Evolutionary conservation across 2,329 filamentous ascomycete species (phyloP).

Genomic region (Emericellopsis atlantica): DNA sequence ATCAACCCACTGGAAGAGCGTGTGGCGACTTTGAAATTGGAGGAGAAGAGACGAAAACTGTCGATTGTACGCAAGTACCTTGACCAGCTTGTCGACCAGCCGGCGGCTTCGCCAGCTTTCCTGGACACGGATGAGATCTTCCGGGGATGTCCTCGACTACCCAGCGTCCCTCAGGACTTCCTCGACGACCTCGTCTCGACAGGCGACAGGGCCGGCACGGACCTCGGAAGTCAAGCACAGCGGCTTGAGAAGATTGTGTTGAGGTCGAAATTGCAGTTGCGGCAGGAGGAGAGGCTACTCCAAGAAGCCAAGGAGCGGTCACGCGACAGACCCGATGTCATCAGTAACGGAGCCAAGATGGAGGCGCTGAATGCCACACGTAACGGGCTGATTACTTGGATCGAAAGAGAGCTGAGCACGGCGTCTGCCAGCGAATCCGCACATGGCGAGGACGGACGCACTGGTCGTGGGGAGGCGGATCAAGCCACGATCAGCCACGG

Average conservation of each 20-base stretch:
- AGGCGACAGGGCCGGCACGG: slow-evolving; percentile 14
- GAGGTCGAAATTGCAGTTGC: slow-evolving; percentile 42
- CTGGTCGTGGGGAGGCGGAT: slow-evolving; percentile 8
- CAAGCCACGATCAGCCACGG: slow-evolving; percentile 20
- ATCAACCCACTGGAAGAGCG: slow-evolving; percentile 30
- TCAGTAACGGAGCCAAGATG: slow-evolving; percentile 28
- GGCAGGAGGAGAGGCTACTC: slow-evolving; percentile 42
- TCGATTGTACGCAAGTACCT: slow-evolving; percentile 37
- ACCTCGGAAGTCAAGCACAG: slow-evolving; percentile 33
- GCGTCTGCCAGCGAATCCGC: slow-evolving; percentile 25
- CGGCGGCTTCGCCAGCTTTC: slow-evolving; percentile 35
- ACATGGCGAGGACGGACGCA: slow-evolving; percentile 11
- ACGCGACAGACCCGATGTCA: slow-evolving; percentile 19
- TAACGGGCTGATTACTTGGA: slow-evolving; percentile 51
- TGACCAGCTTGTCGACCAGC: slow-evolving; percentile 35
- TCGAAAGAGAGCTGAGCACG: slow-evolving; percentile 47
- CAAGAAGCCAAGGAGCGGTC: slow-evolving; percentile 29
- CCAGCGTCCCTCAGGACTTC: slow-evolving; percentile 37
- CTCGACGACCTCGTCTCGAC: slow-evolving; percentile 31
- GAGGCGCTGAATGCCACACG: slow-evolving; percentile 43
- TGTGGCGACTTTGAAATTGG: slow-evolving; percentile 35
- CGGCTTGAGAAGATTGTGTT: slow-evolving; percentile 46
- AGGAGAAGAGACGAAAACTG: slow-evolving; percentile 37
- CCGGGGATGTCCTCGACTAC: slow-evolving; percentile 26
- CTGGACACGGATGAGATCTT: slow-evolving; percentile 37